These are phyloP conservation scores for Kodamaea kaohsiungensis DNA, from an alignment of 805 yeast genomes.

Conservation along the genomic window DNA sequence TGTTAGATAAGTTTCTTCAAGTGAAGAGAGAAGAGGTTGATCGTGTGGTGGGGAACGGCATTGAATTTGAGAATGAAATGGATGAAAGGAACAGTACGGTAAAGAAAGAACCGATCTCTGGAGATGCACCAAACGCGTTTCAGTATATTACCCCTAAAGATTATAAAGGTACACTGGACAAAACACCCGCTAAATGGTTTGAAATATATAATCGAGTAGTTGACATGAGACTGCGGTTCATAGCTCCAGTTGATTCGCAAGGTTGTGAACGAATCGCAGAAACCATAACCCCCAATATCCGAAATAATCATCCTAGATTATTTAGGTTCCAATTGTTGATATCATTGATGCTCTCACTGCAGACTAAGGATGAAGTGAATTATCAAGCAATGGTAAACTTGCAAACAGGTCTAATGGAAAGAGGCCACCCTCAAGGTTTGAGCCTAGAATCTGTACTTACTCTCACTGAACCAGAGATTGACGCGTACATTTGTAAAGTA, in stretches of 20 bases:
- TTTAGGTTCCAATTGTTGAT: slow-evolving; percentile 74
- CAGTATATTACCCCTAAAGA: slow-evolving; percentile 1
- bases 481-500: slow-evolving; percentile 68
- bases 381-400: slow-evolving; percentile 67
- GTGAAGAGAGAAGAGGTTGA: neutral
- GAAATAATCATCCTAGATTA: slow-evolving; percentile 31
- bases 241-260: slow-evolving; percentile 86
- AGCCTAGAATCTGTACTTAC: slow-evolving; percentile 54
- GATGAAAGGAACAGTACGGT: neutral
- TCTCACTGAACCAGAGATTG: slow-evolving; percentile 58
- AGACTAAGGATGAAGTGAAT: slow-evolving; percentile 88
- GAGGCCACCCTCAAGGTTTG: slow-evolving; percentile 50
- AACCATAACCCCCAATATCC: slow-evolving; percentile 39
- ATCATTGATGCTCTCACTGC: slow-evolving; percentile 85
- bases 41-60: neutral
- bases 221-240: slow-evolving; percentile 61
- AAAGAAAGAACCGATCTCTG: neutral
- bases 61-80: too few species aligned
- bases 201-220: slow-evolving; percentile 61
- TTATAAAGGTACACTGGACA: neutral
- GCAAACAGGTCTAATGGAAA: slow-evolving; percentile 45
- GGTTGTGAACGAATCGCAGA: slow-evolving; percentile 73
- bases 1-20: neutral
- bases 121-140: slow-evolving; percentile 3
- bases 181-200: slow-evolving; percentile 48